Base-by-base conservation (phyloP, 805 yeast species). In the Pichia eremophila region DNA sequence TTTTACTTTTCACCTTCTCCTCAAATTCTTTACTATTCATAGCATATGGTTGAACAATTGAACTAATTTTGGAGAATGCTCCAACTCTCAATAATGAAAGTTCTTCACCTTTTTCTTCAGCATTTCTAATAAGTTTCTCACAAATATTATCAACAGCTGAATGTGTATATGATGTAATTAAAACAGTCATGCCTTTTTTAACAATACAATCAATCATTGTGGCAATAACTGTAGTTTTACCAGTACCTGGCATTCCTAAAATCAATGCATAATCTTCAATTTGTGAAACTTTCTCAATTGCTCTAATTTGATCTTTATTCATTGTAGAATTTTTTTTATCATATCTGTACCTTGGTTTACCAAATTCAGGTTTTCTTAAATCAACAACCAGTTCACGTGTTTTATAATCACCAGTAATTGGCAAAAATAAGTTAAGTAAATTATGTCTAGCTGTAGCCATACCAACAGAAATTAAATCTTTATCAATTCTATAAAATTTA, bases 161-260 rank as follows among this genome's bases (percentile, higher is more conserved):
- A 61, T 93, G 95, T 0, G 99, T 93, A 59, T 86, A 89, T 0
- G 96, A 85, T 0, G 96, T 78, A 43, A 93, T 65, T 25, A 93
- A 67, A 1, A 93, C 83, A 0, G 84, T 71, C 58, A 85, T 85
- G 1, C 78, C 79, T 42, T 73, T 72, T 1, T 66, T 64, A 4
- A 81, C 83, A 29, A 93, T 61, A 39, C 75, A 68, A 48, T 75
- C 72, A 40, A 90, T 82, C 17, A 93, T 57, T 41, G 82, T 80
- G 0, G 95, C 84, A 46, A 93, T 89, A 0, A 90, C 85, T 0
- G 98, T 88, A 2, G 96, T 88, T 59, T 88, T 88, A 10, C 96
- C 99, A 0, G 98, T 93, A 4, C 99, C 99, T 0, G 99, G 99
- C 99, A 93, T 93, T 0, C 99, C 99, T 50, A 91, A 67, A 18